Evolutionary conservation across 805 yeast species (phyloP).

Genomic region (Kregervanrija pseudodelftensis): DNA sequence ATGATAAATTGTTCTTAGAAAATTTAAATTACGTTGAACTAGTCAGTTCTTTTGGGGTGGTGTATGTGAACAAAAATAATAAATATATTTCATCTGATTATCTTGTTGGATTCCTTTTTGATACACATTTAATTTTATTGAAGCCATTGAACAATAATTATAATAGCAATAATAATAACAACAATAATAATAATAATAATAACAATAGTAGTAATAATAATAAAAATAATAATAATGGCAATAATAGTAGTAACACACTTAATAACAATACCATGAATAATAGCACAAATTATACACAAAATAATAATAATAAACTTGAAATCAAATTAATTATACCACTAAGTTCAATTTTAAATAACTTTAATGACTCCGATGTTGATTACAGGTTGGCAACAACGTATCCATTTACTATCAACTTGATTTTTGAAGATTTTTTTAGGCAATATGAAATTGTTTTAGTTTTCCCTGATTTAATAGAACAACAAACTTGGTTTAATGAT

Average conservation of each 20-base stretch:
- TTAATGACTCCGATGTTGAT: constrained; percentile 19
- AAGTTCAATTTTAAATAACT: constrained; percentile 20
- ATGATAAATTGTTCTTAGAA: constrained; percentile 30
- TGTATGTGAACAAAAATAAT: constrained; percentile 30
- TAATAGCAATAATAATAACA: no score
- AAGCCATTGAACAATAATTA: constrained; percentile 17
- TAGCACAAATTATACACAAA: no score
- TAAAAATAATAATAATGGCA: no score
- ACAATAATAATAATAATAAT: constrained; percentile 6
- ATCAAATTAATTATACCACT: constrained; percentile 45
- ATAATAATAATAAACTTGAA: constrained; percentile 16
- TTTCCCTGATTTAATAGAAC: constrained; percentile 29
- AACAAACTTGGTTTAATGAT: constrained; percentile 34
- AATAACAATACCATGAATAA: no score
- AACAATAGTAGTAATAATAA: no score
- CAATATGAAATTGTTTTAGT: constrained; percentile 40
- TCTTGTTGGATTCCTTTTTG: constrained; percentile 38
- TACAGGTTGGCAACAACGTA: constrained; percentile 25
- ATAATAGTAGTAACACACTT: no score
- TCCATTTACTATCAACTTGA: constrained; percentile 33
- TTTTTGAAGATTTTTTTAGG: constrained; percentile 36
- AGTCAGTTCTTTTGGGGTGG: constrained; percentile 34
- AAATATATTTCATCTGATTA: constrained; percentile 9
- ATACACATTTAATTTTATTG: constrained; percentile 41
- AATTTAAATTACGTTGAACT: constrained; percentile 41